Base-by-base conservation (phyloP, 148 eudicot species). In the Rhododendron vialii region DNA sequence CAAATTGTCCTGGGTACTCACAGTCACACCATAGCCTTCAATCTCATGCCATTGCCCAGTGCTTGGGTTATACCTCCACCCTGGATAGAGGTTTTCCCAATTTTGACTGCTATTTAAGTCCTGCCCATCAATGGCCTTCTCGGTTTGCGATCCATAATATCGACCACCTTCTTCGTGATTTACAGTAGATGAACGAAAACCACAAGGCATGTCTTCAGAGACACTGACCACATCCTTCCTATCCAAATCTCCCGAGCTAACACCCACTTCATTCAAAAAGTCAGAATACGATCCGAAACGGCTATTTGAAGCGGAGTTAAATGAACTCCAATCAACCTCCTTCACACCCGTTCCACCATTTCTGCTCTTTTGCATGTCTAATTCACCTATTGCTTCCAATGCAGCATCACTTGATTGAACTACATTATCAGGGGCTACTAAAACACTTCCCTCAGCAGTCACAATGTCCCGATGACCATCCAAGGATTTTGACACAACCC, bases 241-340 rank as follows among this genome's bases (percentile, higher is more conserved):
- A 48, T 78, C 82, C 53, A 93, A 86, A 82, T 90, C 91, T 41
- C 38, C 87, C 4, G 79, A 80, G 47, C 85, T 90, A 45, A 80
- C 83, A 30, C 91, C 95, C 41, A 92, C 76, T 38, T 91, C 92
- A 67, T 87, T 84, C 84, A 93, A 91, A 85, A 94, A 93, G 85
- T 96, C 98, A 1, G 92, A 92, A 76, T 88, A 92, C 10, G 95
- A 95, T 79, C 93, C 82, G 74, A 30, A 24, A 48, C 26, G 36
- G 30, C 48, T 22, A n/a, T 45, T 15, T 79, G 82, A 75, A 67
- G 92, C 92, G n/a, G 92, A 33, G 85, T 48, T 79, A 77, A 94
- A 94, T 43, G 93, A 89, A 89, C 92, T 93, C 98, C 98, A 96
- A 43, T 92, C 91, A 38, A 96, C 98, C 93, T 92, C 95, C 88